phyloP scores from a whole-genome alignment of 2,329 filamentous ascomycete genomes.

The Cladorrhinum sp. region DNA sequence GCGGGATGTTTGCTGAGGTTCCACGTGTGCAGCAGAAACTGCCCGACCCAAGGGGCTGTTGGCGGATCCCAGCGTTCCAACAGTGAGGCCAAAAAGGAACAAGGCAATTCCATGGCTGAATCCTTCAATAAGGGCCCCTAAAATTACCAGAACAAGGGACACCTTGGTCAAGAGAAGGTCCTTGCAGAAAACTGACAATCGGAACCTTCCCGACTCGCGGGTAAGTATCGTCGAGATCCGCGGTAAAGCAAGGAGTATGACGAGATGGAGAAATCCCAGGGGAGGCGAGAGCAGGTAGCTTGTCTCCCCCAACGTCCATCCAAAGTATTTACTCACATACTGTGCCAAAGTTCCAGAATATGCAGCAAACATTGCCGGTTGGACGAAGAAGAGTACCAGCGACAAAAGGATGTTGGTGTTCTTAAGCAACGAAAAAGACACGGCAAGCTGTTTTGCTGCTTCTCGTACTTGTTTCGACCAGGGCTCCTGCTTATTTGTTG shows the following conservation, averaged over 20 bases:
- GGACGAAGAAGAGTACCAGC: constrained; percentile 20
- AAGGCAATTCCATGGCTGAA: constrained; percentile 14
- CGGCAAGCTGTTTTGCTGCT: constrained; percentile 11
- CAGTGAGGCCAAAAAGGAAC: constrained; percentile 20
- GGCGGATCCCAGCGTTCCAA: constrained; percentile 20
- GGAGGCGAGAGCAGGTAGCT: constrained; percentile 22
- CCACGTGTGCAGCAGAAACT: constrained; percentile 21
- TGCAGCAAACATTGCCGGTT: constrained; percentile 21
- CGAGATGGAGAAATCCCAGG: constrained; percentile 19
- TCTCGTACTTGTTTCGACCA: constrained; percentile 3
- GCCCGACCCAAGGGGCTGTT: constrained; percentile 18
- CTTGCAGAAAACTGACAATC: constrained; percentile 19
- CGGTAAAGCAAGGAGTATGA: constrained; percentile 18
- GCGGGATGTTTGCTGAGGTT: constrained; percentile 22
- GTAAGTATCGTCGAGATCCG: constrained; percentile 14
- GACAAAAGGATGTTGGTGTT: constrained; percentile 21
- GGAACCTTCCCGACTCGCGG: constrained; percentile 16
- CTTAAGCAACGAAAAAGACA: constrained; percentile 18
- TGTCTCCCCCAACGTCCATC: constrained; percentile 24
- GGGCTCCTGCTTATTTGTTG: neutral
- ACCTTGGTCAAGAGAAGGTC: constrained; percentile 20
- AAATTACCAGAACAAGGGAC: constrained; percentile 16
- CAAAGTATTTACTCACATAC: constrained; percentile 27
- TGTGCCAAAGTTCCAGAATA: constrained; percentile 22
- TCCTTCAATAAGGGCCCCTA: constrained; percentile 19